These are phyloP conservation scores for Vaucheria bursata DNA, from an alignment of 352 stramenopile genomes.

Conservation along the genomic window DNA sequence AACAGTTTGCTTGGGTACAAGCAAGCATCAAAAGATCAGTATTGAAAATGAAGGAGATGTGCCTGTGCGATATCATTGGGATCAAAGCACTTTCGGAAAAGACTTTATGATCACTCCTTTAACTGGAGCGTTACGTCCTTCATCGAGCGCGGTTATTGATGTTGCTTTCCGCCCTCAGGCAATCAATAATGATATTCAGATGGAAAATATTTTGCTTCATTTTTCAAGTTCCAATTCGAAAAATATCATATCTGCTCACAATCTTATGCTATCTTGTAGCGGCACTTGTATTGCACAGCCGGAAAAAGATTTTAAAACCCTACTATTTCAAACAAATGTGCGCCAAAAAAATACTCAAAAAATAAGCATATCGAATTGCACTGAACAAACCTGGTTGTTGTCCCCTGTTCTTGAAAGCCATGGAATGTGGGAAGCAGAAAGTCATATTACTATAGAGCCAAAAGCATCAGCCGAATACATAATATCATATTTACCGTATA, in stretches of 20 bases:
- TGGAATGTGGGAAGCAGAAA: no score
- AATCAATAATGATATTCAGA: constrained; percentile 73
- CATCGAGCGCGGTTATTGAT: constrained; percentile 73
- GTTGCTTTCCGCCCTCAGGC: constrained; percentile 70
- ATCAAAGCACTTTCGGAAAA: constrained; percentile 58
- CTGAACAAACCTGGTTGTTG: constrained; percentile 68
- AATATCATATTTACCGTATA: constrained; percentile 52
- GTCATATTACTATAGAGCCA: no score
- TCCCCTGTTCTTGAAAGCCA: constrained; percentile 74
- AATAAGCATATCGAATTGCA: no score
- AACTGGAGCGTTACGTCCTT: constrained; percentile 68
- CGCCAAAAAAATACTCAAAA: constrained; percentile 57
- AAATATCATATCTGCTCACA: no score
- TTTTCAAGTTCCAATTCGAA: no score
- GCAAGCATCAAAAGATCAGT: constrained; percentile 66
- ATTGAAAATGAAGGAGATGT: constrained; percentile 81
- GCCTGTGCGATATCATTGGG: constrained; percentile 71
- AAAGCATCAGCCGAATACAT: constrained; percentile 67
- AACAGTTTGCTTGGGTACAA: constrained; percentile 70
- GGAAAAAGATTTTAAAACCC: constrained; percentile 68
- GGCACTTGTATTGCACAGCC: constrained; percentile 67
- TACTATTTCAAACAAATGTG: constrained; percentile 69
- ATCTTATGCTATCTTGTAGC: no score
- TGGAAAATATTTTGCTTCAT: constrained; percentile 53
- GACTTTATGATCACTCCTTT: constrained; percentile 69